phyloP scores from a whole-genome alignment of 2,329 filamentous ascomycete genomes.

The Penicillium aurantiogriseum region DNA sequence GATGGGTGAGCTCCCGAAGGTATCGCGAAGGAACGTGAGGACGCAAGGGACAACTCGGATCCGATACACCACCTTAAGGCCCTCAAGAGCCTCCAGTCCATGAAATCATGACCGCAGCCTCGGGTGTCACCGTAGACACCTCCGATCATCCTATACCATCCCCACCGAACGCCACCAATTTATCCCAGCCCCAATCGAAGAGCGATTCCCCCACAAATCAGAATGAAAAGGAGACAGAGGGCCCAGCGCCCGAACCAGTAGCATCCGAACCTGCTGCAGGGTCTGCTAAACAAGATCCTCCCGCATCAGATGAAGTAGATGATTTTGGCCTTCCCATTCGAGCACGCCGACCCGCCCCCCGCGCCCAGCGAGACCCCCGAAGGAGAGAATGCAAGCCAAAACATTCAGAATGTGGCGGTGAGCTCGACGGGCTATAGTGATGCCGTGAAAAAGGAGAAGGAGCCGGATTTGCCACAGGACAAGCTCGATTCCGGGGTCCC shows the following conservation, averaged over 20 bases:
- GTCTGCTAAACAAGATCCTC: conserved; percentile 3
- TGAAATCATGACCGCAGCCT: conserved; percentile 34
- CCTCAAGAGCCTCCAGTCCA: conserved; percentile 12
- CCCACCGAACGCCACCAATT: conserved; percentile 12
- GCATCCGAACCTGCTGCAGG: conserved; percentile 3
- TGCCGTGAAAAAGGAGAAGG: background rate
- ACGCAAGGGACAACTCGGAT: conserved; percentile 20
- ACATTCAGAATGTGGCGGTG: conserved; percentile 15
- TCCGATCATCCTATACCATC: conserved; percentile 24
- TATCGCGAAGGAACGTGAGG: conserved; percentile 14
- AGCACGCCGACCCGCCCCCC: conserved; percentile 17
- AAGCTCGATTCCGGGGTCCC: background rate
- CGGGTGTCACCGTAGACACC: conserved; percentile 28
- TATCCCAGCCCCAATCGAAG: conserved; percentile 5
- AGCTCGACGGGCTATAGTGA: background rate
- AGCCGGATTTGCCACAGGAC: background rate
- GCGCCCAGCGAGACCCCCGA: conserved; percentile 17
- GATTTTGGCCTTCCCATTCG: conserved; percentile 44
- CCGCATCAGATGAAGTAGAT: conserved; percentile 28
- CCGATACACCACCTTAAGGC: conserved; percentile 4
- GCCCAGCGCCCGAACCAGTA: conserved; percentile 8
- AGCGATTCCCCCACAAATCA: conserved; percentile 9
- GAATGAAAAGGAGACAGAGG: conserved; percentile 17
- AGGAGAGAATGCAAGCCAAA: conserved; percentile 21
- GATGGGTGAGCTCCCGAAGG: conserved; percentile 19